Percentiles rank a stretch among this genome's conserved stretches.
Conservation (phyloP, 306 rosid species). For the Casuarina glauca region DNA sequence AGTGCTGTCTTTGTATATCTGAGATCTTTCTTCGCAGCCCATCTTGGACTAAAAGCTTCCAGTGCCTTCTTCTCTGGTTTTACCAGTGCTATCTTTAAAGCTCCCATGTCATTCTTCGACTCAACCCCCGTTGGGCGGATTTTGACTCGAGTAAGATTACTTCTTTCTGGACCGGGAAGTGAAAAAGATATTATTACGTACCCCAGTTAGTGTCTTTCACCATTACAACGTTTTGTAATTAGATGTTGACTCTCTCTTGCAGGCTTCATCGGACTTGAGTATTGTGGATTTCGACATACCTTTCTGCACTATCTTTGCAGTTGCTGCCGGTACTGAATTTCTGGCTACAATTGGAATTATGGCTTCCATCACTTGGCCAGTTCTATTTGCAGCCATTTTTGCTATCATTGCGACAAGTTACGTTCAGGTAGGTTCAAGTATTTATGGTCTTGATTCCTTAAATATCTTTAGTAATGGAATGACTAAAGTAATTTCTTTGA, state of each 20-base stretch:
- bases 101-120: constrained; percentile 89
- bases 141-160: constrained; percentile 64
- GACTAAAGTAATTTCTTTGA: not conserved
- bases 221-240: not conserved
- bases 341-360: constrained; percentile 43
- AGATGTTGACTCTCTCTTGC: constrained; percentile 24
- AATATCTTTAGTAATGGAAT: not conserved
- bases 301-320: constrained; percentile 42
- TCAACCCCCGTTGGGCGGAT: constrained; percentile 80
- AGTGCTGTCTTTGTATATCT: constrained; percentile 44
- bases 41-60: constrained; percentile 76
- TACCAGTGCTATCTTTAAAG: constrained; percentile 61
- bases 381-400: constrained; percentile 62
- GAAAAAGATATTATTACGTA: too few relatives aligned
- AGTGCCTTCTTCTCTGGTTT: constrained; percentile 59
- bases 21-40: constrained; percentile 42
- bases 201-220: not conserved
- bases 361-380: constrained; percentile 81
- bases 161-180: too few relatives aligned
- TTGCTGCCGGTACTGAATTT: constrained; percentile 34
- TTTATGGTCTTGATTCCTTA: not conserved
- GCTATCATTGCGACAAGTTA: constrained; percentile 51
- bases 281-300: constrained; percentile 77
- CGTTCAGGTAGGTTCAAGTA: constrained; percentile 41
- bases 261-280: constrained; percentile 90